These are phyloP conservation scores for Coemansia erecta DNA, from an alignment of 192 early-diverging fungal genomes.

Conservation along the genomic window DNA sequence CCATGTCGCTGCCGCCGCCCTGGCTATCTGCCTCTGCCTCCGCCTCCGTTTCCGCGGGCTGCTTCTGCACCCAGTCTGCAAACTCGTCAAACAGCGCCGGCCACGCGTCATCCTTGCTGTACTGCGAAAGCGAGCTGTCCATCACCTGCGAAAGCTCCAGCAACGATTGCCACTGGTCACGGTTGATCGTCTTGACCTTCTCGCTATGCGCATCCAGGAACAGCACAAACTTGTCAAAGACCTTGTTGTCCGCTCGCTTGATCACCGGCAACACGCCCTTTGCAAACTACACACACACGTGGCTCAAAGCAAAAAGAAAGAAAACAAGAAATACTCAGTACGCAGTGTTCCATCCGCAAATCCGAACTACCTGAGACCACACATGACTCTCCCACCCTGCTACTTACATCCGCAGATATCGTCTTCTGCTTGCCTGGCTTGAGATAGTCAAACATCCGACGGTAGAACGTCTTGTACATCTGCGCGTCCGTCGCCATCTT, in stretches of 20 bases:
- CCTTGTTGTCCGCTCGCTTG: slow-evolving; percentile 10
- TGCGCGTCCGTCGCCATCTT: slow-evolving; percentile 9
- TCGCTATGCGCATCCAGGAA: slow-evolving; percentile 31
- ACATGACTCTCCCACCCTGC: neutral
- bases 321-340: slow-evolving; percentile 2
- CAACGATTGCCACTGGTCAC: slow-evolving; percentile 51
- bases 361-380: neutral
- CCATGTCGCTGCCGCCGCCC: too few relatives aligned
- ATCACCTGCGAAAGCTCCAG: slow-evolving; percentile 32
- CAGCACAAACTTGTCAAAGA: slow-evolving; percentile 36
- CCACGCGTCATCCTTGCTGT: slow-evolving; percentile 50
- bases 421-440: slow-evolving; percentile 23
- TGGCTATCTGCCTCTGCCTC: too few relatives aligned
- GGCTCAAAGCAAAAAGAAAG: neutral
- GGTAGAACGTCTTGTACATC: slow-evolving; percentile 35
- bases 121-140: slow-evolving; percentile 16
- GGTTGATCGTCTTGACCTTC: slow-evolving; percentile 28
- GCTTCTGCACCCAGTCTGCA: slow-evolving; percentile 26
- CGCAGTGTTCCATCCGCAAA: neutral
- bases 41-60: too few relatives aligned
- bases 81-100: slow-evolving; percentile 48
- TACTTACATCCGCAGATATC: slow-evolving; percentile 32
- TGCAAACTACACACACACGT: slow-evolving; percentile 18
- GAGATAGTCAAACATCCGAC: slow-evolving; percentile 33
- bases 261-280: slow-evolving; percentile 28